phyloP scores from a whole-genome alignment of 306 rosid genomes.

The Ceratonia siliqua region DNA sequence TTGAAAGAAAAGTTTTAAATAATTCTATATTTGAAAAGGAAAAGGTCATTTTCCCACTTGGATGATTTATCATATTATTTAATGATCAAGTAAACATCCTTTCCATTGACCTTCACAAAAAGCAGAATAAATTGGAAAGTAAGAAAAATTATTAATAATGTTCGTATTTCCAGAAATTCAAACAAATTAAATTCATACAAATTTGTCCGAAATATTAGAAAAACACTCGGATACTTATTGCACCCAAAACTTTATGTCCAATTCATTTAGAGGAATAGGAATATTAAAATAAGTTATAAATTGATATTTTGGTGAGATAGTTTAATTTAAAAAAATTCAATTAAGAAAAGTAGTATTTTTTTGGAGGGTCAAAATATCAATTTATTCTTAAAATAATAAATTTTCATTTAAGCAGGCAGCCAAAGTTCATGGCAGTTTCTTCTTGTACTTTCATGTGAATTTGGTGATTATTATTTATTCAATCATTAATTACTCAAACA shows the following conservation, averaged over 20 bases:
- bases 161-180: no score
- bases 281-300: no score
- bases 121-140: neutral
- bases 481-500: neutral
- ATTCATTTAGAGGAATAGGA: no score
- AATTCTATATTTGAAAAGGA: neutral
- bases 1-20: neutral
- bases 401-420: neutral
- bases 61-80: neutral
- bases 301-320: no score
- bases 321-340: no score
- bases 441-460: neutral
- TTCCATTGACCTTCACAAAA: neutral
- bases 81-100: neutral
- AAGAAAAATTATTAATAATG: neutral
- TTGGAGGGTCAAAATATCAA: no score
- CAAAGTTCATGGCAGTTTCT: neutral
- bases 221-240: no score
- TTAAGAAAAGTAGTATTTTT: no score
- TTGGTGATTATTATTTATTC: neutral
- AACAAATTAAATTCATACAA: no score
- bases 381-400: no score
- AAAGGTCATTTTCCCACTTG: neutral
- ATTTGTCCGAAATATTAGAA: no score
- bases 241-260: no score